Percentiles rank a stretch among this genome's conserved stretches.
Conservation (phyloP, 2,329 filamentous ascomycete genomes). For the Cladosporium sp. region DNA sequence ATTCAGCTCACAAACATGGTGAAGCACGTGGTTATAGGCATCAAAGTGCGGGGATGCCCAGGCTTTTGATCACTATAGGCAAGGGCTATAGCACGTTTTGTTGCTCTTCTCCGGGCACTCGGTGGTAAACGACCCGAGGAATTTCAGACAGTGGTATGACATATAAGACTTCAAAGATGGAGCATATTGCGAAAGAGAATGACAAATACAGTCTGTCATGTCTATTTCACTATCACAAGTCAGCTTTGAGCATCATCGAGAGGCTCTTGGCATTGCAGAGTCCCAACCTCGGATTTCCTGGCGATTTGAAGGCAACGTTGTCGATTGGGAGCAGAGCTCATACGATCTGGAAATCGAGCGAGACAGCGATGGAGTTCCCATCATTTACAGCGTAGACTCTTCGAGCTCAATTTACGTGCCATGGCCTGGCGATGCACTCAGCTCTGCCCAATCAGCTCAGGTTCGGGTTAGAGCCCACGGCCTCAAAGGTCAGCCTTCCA, state of each 20-base stretch:
- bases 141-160: background rate
- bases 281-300: conserved; percentile 1
- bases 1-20: background rate
- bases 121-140: background rate
- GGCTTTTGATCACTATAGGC: background rate
- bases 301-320: conserved; percentile 4
- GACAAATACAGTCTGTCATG: background rate
- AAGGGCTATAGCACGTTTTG: background rate
- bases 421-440: background rate
- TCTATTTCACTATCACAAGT: conserved; percentile 1
- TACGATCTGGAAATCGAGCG: conserved; percentile 1
- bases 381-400: background rate
- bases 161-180: background rate
- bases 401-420: conserved; percentile 1
- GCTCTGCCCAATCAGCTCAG: background rate
- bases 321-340: background rate
- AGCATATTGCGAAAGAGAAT: background rate
- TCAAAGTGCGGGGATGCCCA: background rate
- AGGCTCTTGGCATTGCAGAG: background rate
- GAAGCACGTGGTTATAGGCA: too few relatives aligned
- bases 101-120: background rate
- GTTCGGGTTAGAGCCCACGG: conserved; percentile 3
- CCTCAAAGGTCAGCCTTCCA: background rate
- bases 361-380: background rate
- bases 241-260: conserved; percentile 2